phyloP scores from a whole-genome alignment of 2,329 filamentous ascomycete genomes.

The Talaromyces albobiverticillius region DNA sequence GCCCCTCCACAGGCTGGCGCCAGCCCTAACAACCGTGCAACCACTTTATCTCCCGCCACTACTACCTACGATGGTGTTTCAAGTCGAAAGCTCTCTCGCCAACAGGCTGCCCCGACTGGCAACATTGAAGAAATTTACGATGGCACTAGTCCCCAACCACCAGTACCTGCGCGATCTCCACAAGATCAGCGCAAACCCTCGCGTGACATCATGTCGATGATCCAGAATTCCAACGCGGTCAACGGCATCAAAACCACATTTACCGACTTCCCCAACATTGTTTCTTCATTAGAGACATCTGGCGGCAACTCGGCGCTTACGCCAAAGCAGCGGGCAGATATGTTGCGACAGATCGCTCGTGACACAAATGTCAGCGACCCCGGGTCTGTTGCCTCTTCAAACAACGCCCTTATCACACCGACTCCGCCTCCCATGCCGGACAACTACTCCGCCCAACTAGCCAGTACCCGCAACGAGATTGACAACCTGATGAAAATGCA shows the following conservation, averaged over 20 bases:
- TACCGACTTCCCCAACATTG: constrained; percentile 44
- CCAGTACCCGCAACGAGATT: constrained; percentile 69
- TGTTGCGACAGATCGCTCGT: constrained; percentile 47
- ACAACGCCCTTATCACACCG: constrained; percentile 58
- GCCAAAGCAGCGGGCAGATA: constrained; percentile 46
- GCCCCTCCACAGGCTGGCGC: constrained; percentile 38
- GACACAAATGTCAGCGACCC: constrained; percentile 44
- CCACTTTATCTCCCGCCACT: constrained; percentile 15
- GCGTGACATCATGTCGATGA: constrained; percentile 49
- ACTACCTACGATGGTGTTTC: constrained; percentile 31
- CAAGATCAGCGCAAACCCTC: constrained; percentile 29
- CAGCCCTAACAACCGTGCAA: constrained; percentile 9
- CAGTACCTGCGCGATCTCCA: constrained; percentile 19
- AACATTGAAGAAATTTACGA: constrained; percentile 47
- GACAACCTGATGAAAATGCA: constrained; percentile 77
- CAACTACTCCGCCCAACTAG: constrained; percentile 49
- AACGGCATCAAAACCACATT: constrained; percentile 37
- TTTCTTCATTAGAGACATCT: constrained; percentile 44
- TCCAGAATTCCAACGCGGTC: constrained; percentile 46
- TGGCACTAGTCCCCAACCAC: constrained; percentile 32
- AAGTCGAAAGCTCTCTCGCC: constrained; percentile 23
- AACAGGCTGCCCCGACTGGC: constrained; percentile 30
- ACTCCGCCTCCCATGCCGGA: constrained; percentile 54
- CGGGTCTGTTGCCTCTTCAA: constrained; percentile 36
- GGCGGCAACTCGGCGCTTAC: constrained; percentile 43